phyloP scores from a whole-genome alignment of 192 early-diverging fungal genomes.

The Coemansia sp. region DNA sequence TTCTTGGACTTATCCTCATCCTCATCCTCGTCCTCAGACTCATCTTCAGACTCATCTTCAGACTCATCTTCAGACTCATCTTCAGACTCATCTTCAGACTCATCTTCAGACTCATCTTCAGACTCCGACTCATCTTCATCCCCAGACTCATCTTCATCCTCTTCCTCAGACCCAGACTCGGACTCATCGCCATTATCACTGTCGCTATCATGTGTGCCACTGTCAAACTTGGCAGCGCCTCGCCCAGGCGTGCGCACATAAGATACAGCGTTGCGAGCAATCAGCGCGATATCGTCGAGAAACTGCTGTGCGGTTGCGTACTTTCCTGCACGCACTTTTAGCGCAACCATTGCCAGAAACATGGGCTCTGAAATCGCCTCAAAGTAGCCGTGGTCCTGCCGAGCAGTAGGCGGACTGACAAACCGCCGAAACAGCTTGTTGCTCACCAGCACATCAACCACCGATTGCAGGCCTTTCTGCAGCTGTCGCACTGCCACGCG shows the following conservation, averaged over 20 bases:
- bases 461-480: neutral
- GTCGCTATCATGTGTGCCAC: neutral
- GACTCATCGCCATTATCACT: neutral
- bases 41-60: too few relatives aligned
- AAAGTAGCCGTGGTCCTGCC: conserved; percentile 53
- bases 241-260: neutral
- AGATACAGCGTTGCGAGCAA: conserved; percentile 28
- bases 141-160: too few relatives aligned
- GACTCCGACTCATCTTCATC: too few relatives aligned
- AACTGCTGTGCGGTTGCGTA: conserved; percentile 42
- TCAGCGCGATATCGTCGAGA: conserved; percentile 46
- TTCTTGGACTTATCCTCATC: too few relatives aligned
- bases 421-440: conserved; percentile 21
- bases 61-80: too few relatives aligned
- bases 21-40: too few relatives aligned
- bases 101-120: too few relatives aligned
- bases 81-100: too few relatives aligned
- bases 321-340: conserved; percentile 43
- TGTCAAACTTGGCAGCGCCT: neutral
- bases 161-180: neutral
- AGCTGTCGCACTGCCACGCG: neutral
- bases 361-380: conserved; percentile 51
- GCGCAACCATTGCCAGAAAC: conserved; percentile 54
- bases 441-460: conserved; percentile 9
- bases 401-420: conserved; percentile 51